Conservation (phyloP, 495 filamentous ascomycete genomes). For the Astrothelium subdiscretum region DNA sequence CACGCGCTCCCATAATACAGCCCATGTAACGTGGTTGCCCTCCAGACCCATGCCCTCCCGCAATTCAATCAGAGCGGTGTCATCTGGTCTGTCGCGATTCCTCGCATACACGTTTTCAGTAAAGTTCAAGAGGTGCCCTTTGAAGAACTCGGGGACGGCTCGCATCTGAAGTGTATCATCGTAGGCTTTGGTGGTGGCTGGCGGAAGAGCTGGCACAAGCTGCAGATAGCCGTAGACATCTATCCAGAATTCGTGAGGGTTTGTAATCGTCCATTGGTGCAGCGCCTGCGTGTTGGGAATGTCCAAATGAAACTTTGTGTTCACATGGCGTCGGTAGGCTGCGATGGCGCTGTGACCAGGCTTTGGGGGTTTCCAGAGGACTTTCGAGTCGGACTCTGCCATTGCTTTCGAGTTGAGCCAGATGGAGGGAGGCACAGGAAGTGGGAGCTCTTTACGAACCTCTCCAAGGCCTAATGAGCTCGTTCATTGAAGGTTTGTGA, state of each 20-base stretch:
- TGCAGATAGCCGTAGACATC: constrained; percentile 45
- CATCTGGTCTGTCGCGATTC: constrained; percentile 27
- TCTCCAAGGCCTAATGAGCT: too few species aligned
- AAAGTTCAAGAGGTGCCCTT: constrained; percentile 50
- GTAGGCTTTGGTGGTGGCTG: constrained; percentile 31
- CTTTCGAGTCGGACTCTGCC: neutral
- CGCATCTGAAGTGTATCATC: constrained; percentile 59
- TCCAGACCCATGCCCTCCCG: constrained; percentile 44
- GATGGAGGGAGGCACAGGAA: neutral
- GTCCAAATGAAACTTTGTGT: constrained; percentile 17
- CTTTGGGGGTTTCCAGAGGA: constrained; percentile 26
- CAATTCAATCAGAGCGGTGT: constrained; percentile 57
- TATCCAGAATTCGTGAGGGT: constrained; percentile 54
- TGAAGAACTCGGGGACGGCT: constrained; percentile 55
- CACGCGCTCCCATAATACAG: constrained; percentile 44
- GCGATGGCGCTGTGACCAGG: constrained; percentile 23
- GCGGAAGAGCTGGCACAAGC: constrained; percentile 41
- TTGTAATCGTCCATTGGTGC: constrained; percentile 48
- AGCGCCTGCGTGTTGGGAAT: constrained; percentile 50
- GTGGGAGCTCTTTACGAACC: neutral
- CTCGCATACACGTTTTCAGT: constrained; percentile 54
- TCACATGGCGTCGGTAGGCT: constrained; percentile 25
- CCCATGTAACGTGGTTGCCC: constrained; percentile 50
- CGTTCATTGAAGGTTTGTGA: too few species aligned
- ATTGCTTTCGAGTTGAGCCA: too few species aligned